These are phyloP conservation scores for Massariosphaeria phaeospora DNA, from an alignment of 495 filamentous ascomycete genomes.

Conservation along the genomic window DNA sequence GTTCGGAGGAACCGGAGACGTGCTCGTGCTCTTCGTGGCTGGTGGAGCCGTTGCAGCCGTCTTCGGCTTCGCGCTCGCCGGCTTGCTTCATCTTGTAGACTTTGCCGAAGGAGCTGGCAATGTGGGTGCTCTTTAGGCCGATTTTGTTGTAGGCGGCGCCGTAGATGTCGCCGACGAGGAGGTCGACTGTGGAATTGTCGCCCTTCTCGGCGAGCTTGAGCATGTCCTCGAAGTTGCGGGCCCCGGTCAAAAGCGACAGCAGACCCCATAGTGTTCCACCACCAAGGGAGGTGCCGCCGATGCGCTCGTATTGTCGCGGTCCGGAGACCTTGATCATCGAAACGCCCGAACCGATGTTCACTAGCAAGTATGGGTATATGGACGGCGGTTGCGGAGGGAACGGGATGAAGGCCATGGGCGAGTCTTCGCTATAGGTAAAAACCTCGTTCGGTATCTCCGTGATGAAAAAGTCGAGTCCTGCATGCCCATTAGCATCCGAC, in stretches of 20 bases:
- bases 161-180: conserved; percentile 98
- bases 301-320: conserved; percentile 74
- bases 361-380: conserved; percentile 92
- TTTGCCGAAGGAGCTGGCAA: conserved; percentile 94
- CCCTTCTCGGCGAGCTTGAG: conserved; percentile 87
- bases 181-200: conserved; percentile 88
- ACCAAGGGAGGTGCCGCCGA: conserved; percentile 90
- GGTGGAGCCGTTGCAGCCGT: conserved; percentile 57
- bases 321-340: conserved; percentile 98
- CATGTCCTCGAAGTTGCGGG: conserved; percentile 92
- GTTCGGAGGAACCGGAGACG: conserved; percentile 48
- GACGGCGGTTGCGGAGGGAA: conserved; percentile 51
- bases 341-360: conserved; percentile 98
- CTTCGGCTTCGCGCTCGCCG: conserved; percentile 72
- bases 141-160: conserved; percentile 94
- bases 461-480: conserved; percentile 96
- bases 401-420: conserved; percentile 80
- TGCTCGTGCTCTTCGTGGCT: conserved; percentile 10
- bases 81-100: conserved; percentile 81
- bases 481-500: neutral
- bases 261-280: conserved; percentile 96
- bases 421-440: conserved; percentile 85
- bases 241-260: conserved; percentile 81
- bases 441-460: conserved; percentile 94
- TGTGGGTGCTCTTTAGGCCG: conserved; percentile 85